Evolutionary conservation across 1,139 yeast species (phyloP), one percentile per base, ranked within the genome.

Genomic region (Suhomyces panamericanus): DNA sequence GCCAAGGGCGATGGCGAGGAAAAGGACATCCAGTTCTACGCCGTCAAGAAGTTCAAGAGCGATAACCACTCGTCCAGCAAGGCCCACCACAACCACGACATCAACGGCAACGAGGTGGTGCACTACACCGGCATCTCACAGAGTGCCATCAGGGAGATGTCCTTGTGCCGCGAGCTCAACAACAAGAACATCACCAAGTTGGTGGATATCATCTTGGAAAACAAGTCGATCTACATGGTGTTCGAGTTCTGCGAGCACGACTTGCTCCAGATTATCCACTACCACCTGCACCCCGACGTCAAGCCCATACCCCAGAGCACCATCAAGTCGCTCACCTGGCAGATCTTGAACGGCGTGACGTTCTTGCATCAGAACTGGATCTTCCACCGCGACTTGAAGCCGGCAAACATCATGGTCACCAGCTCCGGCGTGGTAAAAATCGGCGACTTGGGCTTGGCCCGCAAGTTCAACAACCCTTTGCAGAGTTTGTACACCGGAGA

Each of bases 211-310:
- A 81, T 91, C n/a, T 67, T 95, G 48, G 97, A 95, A 59, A 87
- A 85, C 56, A 93, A 90, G 65, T 81, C 91, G 52, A 90, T 95
- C 43, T 93, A 89, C 66, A 88, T 95, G 95, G 88, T 93, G 29
- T 90, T 90, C 62, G 97, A 91, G 60, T 93, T 82, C 64, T 96
- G 97, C 44, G 99, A 93, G 63, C 96, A 93, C 66, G 99, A 93
- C 64, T 69, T 93, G 49, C 69, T 93, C 36, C 99, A 93, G 64
- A 88, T 93, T 45, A 90, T 93, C 49, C 99, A 91, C 66, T 87
- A 78, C 61, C 99, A 93, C 62, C 85, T 95, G 15, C 97, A 90
- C 60, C 95, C 96, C 0, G 95, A 88, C 43, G 73, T 85, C 29
- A 81, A 82, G 50, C 80, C 86, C 7, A 88, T 91, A 6, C 95